Evolutionary conservation across 1,284 basidiomycete species (phyloP).

Genomic region (Mycena citricolor): DNA sequence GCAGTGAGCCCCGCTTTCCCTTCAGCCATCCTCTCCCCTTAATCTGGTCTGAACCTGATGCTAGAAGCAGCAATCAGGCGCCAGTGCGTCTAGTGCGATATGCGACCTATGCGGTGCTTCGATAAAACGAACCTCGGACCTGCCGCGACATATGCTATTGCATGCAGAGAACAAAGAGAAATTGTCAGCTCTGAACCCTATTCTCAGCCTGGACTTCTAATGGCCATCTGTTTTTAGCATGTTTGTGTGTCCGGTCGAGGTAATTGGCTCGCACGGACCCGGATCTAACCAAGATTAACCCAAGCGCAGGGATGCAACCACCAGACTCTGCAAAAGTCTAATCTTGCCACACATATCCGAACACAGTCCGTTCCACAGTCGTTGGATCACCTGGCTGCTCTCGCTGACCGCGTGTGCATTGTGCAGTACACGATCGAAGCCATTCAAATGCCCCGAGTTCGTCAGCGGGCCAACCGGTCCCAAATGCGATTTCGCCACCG

Average conservation of each 20-base stretch:
- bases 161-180: conserved; percentile 16
- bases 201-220: not conserved
- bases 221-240: conserved; percentile 8
- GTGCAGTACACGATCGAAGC: conserved; percentile 12
- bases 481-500: conserved; percentile 15
- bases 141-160: conserved; percentile 14
- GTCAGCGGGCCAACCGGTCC: conserved; percentile 11
- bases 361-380: conserved; percentile 9
- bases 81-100: not conserved
- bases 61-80: not conserved
- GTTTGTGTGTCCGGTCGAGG: conserved; percentile 14
- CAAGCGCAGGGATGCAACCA: conserved; percentile 9
- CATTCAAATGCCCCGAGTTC: conserved; percentile 15
- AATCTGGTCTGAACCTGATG: no score
- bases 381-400: not conserved
- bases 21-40: no score
- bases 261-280: not conserved
- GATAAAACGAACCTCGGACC: conserved; percentile 9
- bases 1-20: no score
- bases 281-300: not conserved
- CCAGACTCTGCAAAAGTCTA: conserved; percentile 16
- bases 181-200: conserved; percentile 8
- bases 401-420: no score
- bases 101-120: conserved; percentile 7
- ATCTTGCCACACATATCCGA: conserved; percentile 17